These are phyloP conservation scores for Xylaria sp. DNA, from an alignment of 2,329 filamentous ascomycete species.

Conservation along the genomic window DNA sequence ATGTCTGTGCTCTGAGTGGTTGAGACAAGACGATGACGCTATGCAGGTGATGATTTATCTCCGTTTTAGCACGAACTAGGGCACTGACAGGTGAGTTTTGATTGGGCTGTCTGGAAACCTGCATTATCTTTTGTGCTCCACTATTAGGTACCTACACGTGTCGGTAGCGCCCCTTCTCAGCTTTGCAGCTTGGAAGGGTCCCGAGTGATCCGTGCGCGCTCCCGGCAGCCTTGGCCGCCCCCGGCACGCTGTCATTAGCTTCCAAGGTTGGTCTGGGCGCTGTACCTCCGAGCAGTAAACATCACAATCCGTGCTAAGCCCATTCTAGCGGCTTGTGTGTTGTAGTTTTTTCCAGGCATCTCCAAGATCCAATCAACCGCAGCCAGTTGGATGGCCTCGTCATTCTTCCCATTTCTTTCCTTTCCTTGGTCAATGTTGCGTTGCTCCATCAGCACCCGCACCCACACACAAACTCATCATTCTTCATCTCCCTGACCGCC, in stretches of 20 bases:
- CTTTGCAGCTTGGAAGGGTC: background rate
- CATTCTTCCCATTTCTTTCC: constrained; percentile 45
- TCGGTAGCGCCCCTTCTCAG: constrained; percentile 1
- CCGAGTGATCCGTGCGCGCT: constrained; percentile 23
- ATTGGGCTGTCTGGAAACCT: background rate
- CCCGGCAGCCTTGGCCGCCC: constrained; percentile 13
- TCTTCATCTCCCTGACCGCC: constrained; percentile 33
- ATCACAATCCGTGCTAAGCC: constrained; percentile 29
- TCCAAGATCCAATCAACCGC: constrained; percentile 46
- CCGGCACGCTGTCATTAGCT: background rate
- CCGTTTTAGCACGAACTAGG: constrained; percentile 2
- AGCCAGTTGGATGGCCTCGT: constrained; percentile 45
- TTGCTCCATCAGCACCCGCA: constrained; percentile 36
- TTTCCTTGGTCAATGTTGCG: constrained; percentile 42
- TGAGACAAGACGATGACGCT: constrained; percentile 9
- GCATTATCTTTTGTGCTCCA: background rate
- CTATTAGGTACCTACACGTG: constrained; percentile 9
- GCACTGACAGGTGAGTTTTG: background rate
- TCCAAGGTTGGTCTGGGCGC: background rate
- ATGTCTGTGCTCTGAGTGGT: constrained; percentile 5
- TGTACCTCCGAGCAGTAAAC: constrained; percentile 14
- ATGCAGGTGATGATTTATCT: constrained; percentile 14
- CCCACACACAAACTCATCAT: constrained; percentile 17
- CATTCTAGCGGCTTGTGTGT: constrained; percentile 30
- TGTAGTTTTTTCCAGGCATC: constrained; percentile 41